Percentiles rank a stretch among this genome's conserved stretches.
These are phyloP conservation scores for Colletotrichum liriopes DNA, from an alignment of 2,329 filamentous ascomycete genomes.

Conservation along the genomic window DNA sequence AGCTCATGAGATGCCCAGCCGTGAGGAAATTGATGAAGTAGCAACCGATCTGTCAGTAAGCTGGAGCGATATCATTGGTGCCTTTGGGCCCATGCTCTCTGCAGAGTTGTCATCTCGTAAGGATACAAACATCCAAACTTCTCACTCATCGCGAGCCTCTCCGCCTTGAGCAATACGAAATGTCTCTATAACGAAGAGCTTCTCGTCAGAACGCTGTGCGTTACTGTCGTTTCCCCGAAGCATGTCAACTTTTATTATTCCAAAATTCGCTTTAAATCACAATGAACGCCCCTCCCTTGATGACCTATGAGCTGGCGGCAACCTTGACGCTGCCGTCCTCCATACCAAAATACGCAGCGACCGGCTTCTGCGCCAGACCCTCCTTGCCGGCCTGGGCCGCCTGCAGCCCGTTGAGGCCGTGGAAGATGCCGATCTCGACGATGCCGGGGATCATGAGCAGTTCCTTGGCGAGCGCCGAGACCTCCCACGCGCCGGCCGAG, in stretches of 20 bases:
- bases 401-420: conserved; percentile 83
- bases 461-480: conserved; percentile 79
- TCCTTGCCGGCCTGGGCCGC: conserved; percentile 67
- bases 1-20: too few relatives aligned
- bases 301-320: conserved; percentile 25
- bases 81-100: neutral
- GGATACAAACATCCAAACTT: neutral
- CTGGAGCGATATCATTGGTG: neutral
- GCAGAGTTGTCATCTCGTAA: neutral
- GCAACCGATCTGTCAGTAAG: neutral
- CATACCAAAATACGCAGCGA: conserved; percentile 96
- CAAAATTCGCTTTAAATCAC: conserved; percentile 12
- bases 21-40: too few relatives aligned
- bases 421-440: conserved; percentile 92
- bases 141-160: neutral
- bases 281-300: neutral
- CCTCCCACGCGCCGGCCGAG: conserved; percentile 82
- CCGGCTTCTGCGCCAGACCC: conserved; percentile 87
- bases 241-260: conserved; percentile 6
- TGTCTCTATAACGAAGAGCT: neutral
- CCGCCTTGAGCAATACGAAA: too few relatives aligned
- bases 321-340: conserved; percentile 79
- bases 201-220: neutral
- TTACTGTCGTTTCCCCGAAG: neutral
- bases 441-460: conserved; percentile 90